Evolutionary conservation across 352 stramenopile species (phyloP).

Genomic region (Aphanomyces stellatus): DNA sequence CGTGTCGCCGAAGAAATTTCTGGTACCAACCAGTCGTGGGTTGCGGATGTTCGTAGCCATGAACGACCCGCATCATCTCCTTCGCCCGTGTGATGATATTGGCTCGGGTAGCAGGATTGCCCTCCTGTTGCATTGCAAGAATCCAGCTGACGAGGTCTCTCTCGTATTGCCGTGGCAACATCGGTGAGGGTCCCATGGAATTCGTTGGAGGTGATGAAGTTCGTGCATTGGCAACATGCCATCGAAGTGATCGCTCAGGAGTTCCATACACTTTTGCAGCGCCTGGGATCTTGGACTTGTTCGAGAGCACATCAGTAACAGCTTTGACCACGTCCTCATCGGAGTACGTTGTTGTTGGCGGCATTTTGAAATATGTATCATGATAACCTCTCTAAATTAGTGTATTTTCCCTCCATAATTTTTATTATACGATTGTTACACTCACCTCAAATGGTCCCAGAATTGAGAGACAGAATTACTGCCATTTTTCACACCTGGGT

Average conservation of each 20-base stretch:
- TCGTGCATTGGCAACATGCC: not conserved
- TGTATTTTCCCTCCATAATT: too few relatives aligned
- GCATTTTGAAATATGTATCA: too few relatives aligned
- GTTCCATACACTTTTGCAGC: not conserved
- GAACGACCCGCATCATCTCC: not conserved
- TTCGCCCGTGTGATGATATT: not conserved
- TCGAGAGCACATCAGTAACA: not conserved
- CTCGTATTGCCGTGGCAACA: not conserved
- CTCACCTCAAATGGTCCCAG: too few relatives aligned
- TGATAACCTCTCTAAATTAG: too few relatives aligned
- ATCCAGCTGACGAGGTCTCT: not conserved
- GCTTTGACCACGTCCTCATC: not conserved
- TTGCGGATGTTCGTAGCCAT: not conserved
- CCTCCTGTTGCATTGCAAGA: not conserved
- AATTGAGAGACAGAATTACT: too few relatives aligned
- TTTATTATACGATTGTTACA: too few relatives aligned
- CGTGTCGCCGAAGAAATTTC: not conserved
- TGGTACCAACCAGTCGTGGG: not conserved
- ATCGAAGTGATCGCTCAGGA: not conserved
- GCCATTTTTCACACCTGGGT: too few relatives aligned
- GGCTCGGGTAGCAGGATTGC: not conserved
- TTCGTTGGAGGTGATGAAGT: not conserved
- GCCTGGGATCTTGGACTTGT: not conserved
- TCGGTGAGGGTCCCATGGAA: not conserved
- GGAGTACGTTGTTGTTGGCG: not conserved